Base-by-base conservation (phyloP, 2,329 filamentous ascomycete genomes). In the Verticillium isaacii region DNA sequence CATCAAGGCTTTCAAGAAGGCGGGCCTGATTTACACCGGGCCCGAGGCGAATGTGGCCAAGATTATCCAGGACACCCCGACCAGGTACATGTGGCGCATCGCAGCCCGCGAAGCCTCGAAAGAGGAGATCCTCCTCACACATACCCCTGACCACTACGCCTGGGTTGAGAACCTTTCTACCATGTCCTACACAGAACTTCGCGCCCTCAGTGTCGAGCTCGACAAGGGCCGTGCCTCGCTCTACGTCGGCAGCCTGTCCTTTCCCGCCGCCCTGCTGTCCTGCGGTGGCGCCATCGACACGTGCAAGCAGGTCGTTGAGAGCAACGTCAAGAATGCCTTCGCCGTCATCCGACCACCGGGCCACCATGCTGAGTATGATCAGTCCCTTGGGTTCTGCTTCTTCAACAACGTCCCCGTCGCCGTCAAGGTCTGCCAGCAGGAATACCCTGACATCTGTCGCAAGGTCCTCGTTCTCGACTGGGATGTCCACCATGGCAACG, bases 401-500 rank as follows among this genome's bases (percentile, higher is more conserved):
- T 98, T 98, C 79, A 97, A 99, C 78, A 99, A 99, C 70, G 95
- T 98, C 3, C 93, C 92, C 23, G 90, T 99, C 62, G 94, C 93
- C 1, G 89, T 93, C n/a, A 89, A 87, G 63, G 90, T 93, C 14
- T 97, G 93, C 72, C 93, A 97, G 72, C 79, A 83, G 60, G 88
- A 93, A 63, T 95, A 91, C 67, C 91, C 91, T 1, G 86, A 94
- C 3, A 78, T 79, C 9, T 97, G 94, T 71, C 88, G 92, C 61
- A 98, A 96, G 75, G 86, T 99, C 23, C 77, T 99, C 61, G 95
- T 99, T 67, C 80, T 99, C 8, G 95, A 99, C 72, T 99, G 95
- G 91, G 91, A 89, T 71, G 89, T 88, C 14, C 86, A 89, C 64
- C 86, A 89, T 67, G 91, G 95, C 61, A 99, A 99, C 72, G 95